Conservation (phyloP, 495 filamentous ascomycete species). For the Penicillium riverlandense region DNA sequence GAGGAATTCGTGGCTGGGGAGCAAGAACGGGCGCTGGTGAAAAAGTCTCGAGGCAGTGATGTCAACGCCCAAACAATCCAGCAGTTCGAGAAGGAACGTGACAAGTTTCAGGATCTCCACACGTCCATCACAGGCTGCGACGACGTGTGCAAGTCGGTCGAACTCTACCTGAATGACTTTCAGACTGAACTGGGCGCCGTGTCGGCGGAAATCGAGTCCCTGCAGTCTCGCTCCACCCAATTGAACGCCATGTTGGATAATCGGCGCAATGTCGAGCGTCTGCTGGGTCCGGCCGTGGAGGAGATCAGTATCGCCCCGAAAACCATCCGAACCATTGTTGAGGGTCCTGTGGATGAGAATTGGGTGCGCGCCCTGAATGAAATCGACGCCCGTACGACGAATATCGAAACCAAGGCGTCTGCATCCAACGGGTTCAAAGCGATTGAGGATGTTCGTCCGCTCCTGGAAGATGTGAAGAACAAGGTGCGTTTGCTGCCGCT, state of each 20-base stretch:
- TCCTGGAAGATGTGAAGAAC: constrained; percentile 73
- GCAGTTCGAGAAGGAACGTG: constrained; percentile 81
- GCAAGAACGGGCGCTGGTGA: constrained; percentile 15
- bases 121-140: constrained; percentile 84
- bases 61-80: constrained; percentile 62
- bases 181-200: constrained; percentile 86
- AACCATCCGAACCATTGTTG: constrained; percentile 72
- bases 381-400: constrained; percentile 67
- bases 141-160: constrained; percentile 87
- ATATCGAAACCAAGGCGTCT: constrained; percentile 58
- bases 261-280: constrained; percentile 78
- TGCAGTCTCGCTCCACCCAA: constrained; percentile 78
- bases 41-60: constrained; percentile 32
- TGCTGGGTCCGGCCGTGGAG: constrained; percentile 84
- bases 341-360: constrained; percentile 81
- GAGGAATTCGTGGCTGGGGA: constrained; percentile 56
- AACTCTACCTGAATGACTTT: constrained; percentile 84
- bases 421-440: constrained; percentile 62
- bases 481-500: constrained; percentile 50
- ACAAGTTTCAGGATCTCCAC: constrained; percentile 88
- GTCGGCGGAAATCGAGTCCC: constrained; percentile 87
- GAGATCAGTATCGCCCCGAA: constrained; percentile 81
- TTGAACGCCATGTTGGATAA: constrained; percentile 87
- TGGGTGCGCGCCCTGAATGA: constrained; percentile 85
- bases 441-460: constrained; percentile 72